Evolutionary conservation across 2,329 filamentous ascomycete genomes (phyloP), one percentile per base, ranked within the genome.

Genomic region (Geosmithia putterillii): DNA sequence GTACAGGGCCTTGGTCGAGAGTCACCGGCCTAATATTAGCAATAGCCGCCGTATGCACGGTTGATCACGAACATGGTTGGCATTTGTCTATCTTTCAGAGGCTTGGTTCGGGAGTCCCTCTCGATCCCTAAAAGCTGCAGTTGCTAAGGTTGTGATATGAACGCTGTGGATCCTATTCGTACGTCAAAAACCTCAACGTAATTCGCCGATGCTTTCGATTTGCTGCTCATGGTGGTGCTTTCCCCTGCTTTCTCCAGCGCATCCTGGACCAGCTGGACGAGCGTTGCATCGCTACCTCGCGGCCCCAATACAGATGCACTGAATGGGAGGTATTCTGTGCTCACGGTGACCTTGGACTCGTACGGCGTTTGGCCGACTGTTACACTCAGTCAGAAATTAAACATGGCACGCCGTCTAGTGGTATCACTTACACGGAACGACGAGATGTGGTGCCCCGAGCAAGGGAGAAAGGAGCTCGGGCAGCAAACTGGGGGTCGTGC

Each of bases 401-500:
- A 32, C 21, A 43, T 7, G 39, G 19, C 25, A 22, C 19, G 7
- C 8, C 7, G 41, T 21, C 34, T 32, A 40, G 17, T 12, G 7
- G 3, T 17, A 42, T 7, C 25, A 55, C 62, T 53, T 52, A 63
- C 62, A 59, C 25, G 62, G 61, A 14, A 59, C 50, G 7, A 57
- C 47, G 6, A 65, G 47, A 22, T 61, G 50, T 2, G 61, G 59
- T 23, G 50, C 44, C 21, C 52, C 53, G 21, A 65, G 50, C 7
- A 61, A 42, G 1, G 53, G 45, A 17, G 57, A 51, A 22, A 63
- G 52, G 8, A 57, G 43, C 15, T 54, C 51, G 14, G 53, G 28
- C 28, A 32, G 10, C 28, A 32, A 32, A 12, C 28, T 32, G 15
- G 10, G 10, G 28, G 28, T 7, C 10, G 28, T 32, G 10, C 10